Percentiles rank a stretch among this genome's conserved stretches.
Conservation (phyloP, 257 asterid genomes). For the Anisodus acutangulus region DNA sequence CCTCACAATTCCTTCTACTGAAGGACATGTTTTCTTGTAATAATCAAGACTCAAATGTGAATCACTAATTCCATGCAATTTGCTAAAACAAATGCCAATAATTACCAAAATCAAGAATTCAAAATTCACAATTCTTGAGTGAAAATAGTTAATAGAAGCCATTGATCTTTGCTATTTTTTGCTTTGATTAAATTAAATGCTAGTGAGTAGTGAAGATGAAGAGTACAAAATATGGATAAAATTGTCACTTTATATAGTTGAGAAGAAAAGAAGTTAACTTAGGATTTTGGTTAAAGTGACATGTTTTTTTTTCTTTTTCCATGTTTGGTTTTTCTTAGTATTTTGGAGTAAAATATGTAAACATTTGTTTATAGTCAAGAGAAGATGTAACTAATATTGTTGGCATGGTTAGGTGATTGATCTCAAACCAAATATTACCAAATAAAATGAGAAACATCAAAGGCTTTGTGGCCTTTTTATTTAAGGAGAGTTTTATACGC, state of each 20-base stretch:
- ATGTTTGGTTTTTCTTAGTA: not conserved
- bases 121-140: constrained; percentile 43
- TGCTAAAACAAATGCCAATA: constrained; percentile 29
- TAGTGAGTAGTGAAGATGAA: constrained; percentile 19
- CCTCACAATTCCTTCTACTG: constrained; percentile 59
- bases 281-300: constrained; percentile 15
- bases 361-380: constrained; percentile 61
- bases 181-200: constrained; percentile 19
- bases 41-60: constrained; percentile 72
- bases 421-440: constrained; percentile 50
- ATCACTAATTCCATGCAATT: constrained; percentile 51
- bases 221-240: constrained; percentile 19
- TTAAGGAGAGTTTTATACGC: constrained; percentile 25
- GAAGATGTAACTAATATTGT: constrained; percentile 77
- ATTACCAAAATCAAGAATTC: constrained; percentile 42
- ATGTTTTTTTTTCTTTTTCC: not conserved
- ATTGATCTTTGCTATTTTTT: constrained; percentile 34
- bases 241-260: constrained; percentile 7
- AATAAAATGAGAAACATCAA: constrained; percentile 32
- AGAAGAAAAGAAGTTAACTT: not conserved
- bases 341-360: constrained; percentile 46
- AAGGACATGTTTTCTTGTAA: constrained; percentile 72
- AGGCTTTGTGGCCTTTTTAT: not conserved
- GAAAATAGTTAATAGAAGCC: constrained; percentile 35
- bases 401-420: constrained; percentile 62